Percentiles rank a stretch among this genome's conserved stretches.
phyloP scores from a whole-genome alignment of 108 stramenopile genomes.

The Mediolabrus comicus region DNA sequence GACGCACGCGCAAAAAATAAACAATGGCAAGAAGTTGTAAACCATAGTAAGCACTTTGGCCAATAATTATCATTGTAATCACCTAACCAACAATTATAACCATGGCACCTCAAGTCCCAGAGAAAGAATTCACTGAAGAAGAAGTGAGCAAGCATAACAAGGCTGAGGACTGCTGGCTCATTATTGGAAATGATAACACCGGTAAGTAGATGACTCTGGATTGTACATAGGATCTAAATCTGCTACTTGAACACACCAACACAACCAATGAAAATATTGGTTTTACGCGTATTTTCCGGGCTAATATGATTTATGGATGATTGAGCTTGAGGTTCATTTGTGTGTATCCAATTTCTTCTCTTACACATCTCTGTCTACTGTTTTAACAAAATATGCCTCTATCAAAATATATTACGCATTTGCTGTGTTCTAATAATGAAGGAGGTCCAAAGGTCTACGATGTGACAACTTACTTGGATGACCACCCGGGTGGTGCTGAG shows the following conservation, averaged over 20 bases:
- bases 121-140: slow-evolving; percentile 79
- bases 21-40: too few species aligned
- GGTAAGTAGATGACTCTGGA: slow-evolving; percentile 54
- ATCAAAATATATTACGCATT: too few species aligned
- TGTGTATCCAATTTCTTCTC: background rate
- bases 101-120: slow-evolving; percentile 49
- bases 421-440: slow-evolving; percentile 15
- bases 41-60: too few species aligned
- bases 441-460: slow-evolving; percentile 97
- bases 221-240: too few species aligned
- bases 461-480: slow-evolving; percentile 94
- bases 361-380: background rate
- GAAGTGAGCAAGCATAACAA: slow-evolving; percentile 93
- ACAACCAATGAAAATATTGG: too few species aligned
- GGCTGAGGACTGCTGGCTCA: slow-evolving; percentile 90
- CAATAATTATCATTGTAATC: too few species aligned
- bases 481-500: slow-evolving; percentile 97
- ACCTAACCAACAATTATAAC: too few species aligned
- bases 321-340: background rate
- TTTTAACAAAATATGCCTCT: background rate
- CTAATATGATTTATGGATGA: too few species aligned
- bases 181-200: slow-evolving; percentile 91
- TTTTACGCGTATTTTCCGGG: too few species aligned
- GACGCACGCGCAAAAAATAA: too few species aligned
- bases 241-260: too few species aligned